Conservation (phyloP, 768 basidiomycete species). For the Termitomyces sp. region DNA sequence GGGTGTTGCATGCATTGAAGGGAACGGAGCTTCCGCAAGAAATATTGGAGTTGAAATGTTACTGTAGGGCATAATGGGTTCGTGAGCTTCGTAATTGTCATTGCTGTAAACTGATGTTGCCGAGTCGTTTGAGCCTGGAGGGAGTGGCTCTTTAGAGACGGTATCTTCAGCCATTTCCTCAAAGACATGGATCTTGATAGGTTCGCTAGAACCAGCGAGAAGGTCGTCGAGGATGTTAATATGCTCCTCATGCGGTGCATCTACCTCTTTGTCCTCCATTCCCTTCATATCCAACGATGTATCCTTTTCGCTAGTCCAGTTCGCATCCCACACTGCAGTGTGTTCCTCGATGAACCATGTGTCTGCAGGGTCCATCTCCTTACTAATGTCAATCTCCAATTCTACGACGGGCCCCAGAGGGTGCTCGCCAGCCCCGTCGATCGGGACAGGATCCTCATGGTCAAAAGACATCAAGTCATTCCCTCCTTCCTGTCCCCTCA, state of each 20-base stretch:
- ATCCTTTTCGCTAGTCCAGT: slow-evolving; percentile 4
- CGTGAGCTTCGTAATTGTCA: slow-evolving; percentile 9
- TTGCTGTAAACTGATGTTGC: neutral
- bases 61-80: neutral
- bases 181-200: slow-evolving; percentile 5
- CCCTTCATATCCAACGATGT: neutral
- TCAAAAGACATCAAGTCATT: neutral
- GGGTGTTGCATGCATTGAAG: slow-evolving; percentile 8
- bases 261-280: neutral
- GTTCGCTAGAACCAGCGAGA: slow-evolving; percentile 1
- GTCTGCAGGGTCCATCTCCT: slow-evolving; percentile 11
- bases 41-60: neutral
- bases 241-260: neutral
- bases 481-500: neutral
- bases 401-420: neutral
- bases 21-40: slow-evolving; percentile 1
- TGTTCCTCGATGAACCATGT: slow-evolving; percentile 15
- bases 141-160: neutral
- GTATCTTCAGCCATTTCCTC: neutral
- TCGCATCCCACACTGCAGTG: slow-evolving; percentile 11
- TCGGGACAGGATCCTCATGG: neutral
- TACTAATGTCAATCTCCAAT: neutral
- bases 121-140: neutral
- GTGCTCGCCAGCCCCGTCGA: neutral
- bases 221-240: slow-evolving; percentile 6